phyloP scores from a whole-genome alignment of 208 protist genomes.

The Crithidia sp. region DNA sequence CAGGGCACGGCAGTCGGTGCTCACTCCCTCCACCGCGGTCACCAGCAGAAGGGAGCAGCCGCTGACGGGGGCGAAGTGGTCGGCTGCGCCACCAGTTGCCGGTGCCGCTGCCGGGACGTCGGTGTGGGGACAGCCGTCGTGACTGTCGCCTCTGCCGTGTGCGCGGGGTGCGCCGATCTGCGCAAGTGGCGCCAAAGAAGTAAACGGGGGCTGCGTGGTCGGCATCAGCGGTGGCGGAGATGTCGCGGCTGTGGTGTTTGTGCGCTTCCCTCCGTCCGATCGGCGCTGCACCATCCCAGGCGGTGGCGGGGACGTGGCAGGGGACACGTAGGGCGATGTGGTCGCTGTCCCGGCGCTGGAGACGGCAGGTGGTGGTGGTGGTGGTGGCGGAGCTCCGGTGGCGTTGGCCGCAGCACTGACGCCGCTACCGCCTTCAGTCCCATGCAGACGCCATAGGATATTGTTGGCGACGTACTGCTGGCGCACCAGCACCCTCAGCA shows the following conservation, averaged over 20 bases:
- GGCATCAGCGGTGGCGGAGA: not conserved
- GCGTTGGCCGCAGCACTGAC: not conserved
- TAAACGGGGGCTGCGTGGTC: not conserved
- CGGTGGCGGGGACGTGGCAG: not conserved
- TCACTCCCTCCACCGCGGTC: slow-evolving; percentile 58
- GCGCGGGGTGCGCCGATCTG: not conserved
- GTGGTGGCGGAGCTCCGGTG: no score
- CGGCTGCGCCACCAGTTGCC: not conserved
- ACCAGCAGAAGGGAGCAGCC: slow-evolving; percentile 65
- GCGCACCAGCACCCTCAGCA: slow-evolving; percentile 48
- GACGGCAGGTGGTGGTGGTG: no score
- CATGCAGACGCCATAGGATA: no score
- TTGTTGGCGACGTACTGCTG: slow-evolving; percentile 44
- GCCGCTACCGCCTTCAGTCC: not conserved
- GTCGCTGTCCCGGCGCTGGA: not conserved
- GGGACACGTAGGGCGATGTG: not conserved
- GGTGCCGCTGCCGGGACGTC: not conserved
- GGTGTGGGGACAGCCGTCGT: not conserved
- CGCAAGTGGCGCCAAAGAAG: slow-evolving; percentile 3
- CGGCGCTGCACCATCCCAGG: no score
- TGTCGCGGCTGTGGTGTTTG: not conserved
- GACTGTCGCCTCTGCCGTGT: not conserved
- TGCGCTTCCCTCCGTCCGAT: not conserved
- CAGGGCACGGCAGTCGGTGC: slow-evolving; percentile 41
- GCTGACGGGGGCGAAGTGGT: slow-evolving; percentile 15